Evolutionary conservation across 495 filamentous ascomycete species (phyloP), one percentile per base, ranked within the genome.

Genomic region (Hypomontagnella submonticulosa): DNA sequence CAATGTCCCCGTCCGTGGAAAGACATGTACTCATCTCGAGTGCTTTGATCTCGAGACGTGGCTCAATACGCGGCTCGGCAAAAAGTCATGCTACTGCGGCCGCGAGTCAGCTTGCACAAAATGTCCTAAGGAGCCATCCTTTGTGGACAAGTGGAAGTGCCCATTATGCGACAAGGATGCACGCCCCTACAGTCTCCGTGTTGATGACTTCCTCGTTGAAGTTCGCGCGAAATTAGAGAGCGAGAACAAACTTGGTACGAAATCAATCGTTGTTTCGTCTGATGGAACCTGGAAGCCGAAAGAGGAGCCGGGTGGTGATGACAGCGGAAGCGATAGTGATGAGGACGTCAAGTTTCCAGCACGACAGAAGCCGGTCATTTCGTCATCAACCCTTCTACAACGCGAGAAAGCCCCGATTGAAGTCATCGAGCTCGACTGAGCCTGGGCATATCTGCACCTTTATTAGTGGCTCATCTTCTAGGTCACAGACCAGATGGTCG

Each of bases 21-120:
- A 63, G 5, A 44, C 42, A 12, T 86, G 84, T 73, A 76, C 76
- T 5, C 93, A 97, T 72, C 76, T 86, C 34, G 91, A 97, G 74
- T 96, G 91, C 72, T 97, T 97, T 71, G 93, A 97, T 72, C 87
- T 95, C 18, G 85, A 92, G 20, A 92, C 85, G 0, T 97, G 90
- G 77, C 82, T 97, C 10, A 70, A 77, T 11, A 92, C 90, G 0
- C 83, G 89, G 0, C 77, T 75, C 32, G 57, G 71, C 32, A 84
- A 75, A 71, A 76, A 73, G 61, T 78, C 72, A 56, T 68, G 67
- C 57, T 77, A 69, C 42, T 83, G 69, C 34, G 37, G 47, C 4
- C 66, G 71, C 41, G 38, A 38, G 18, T 56, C 61, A 0, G 27
- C 49, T 2, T 81, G 77, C 51, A 10, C 8, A 4, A 61, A 54